Evolutionary conservation across 148 eudicot genomes (phyloP), one percentile per base, ranked within the genome.

Genomic region (Diospyros lotus): DNA sequence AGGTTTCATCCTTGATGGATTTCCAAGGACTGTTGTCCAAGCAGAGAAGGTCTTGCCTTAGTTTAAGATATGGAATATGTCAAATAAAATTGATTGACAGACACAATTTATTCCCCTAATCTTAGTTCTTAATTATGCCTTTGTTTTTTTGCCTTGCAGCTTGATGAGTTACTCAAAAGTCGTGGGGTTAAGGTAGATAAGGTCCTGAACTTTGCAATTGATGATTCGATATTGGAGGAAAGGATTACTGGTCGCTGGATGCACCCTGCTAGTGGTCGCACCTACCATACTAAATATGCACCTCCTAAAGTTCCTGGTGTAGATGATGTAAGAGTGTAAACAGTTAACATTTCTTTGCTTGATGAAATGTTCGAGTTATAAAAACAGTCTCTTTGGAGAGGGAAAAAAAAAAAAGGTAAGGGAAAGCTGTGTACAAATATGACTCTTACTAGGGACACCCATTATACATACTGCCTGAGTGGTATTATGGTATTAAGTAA

Each of bases 1-100:
- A 84, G 98, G 99, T 70, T 96, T 96, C 71, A 96, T 93, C 78
- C 99, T 95, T 80, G 96, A 95, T 83, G 97, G 97, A 54, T 95
- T 95, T 79, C 99, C 97, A 2, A 95, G 99, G 83, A 95, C 99
- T 9, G 97, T 88, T 62, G 90, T 76, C 72, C 99, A 96, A 86
- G 99, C 99, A 39, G 80, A 95, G 72, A 95, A 93, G 97, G 99
- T 95, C 61, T 73, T 74, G 17, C 48, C 54, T 65, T 43, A 38
- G 43, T 55, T 73, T 62, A 9, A 17, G 66, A 48, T 14, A 13
- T 38, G 40, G 60, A 50, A 39, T 28, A 28, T 28, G 28, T 28
- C 28, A 28, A 28, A 28, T 28, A 28, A 28, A 48, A 12, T 39
- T 28, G 68, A 73, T 60, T 48, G 39, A 39, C 9, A 4, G 10